These are phyloP conservation scores for Zygosaccharomyces pseudobailii DNA, from an alignment of 1,139 yeast species.

Conservation along the genomic window DNA sequence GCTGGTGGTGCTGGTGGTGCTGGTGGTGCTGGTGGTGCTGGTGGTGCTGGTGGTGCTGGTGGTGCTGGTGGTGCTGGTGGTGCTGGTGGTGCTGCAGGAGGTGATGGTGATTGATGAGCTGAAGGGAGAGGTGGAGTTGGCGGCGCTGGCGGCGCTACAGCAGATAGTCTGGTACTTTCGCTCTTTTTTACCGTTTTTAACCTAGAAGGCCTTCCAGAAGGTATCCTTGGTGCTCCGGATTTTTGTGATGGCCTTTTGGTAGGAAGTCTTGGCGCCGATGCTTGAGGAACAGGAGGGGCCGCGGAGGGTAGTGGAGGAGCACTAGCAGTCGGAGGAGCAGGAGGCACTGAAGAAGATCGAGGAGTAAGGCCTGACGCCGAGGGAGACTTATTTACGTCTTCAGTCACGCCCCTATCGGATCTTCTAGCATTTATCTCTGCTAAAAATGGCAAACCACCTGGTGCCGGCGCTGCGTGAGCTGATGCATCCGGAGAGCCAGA, in stretches of 20 bases:
- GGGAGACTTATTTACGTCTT: slow-evolving; percentile 3
- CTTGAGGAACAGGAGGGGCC: slow-evolving; percentile 23
- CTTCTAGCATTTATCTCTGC: slow-evolving; percentile 25
- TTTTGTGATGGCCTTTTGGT: slow-evolving; percentile 13
- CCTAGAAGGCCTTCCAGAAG: not conserved
- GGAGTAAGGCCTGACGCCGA: slow-evolving; percentile 6
- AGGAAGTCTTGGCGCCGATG: slow-evolving; percentile 29
- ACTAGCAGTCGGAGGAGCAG: slow-evolving; percentile 18
- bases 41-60: too few species aligned
- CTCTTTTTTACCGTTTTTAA: not conserved
- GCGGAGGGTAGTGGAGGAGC: slow-evolving; percentile 15
- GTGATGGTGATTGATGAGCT: too few species aligned
- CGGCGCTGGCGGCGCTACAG: slow-evolving; percentile 30
- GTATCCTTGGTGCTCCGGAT: slow-evolving; percentile 11
- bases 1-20: slow-evolving; percentile 13
- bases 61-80: too few species aligned
- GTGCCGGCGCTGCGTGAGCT: slow-evolving; percentile 10
- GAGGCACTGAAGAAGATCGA: slow-evolving; percentile 12
- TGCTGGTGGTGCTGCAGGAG: too few species aligned
- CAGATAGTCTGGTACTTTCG: not conserved
- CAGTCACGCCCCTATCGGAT: slow-evolving; percentile 18
- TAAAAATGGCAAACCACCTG: slow-evolving; percentile 22
- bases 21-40: slow-evolving; percentile 13
- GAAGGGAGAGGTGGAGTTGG: too few species aligned
- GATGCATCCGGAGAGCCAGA: slow-evolving; percentile 15